Conservation (phyloP, 2,329 filamentous ascomycete species). For the Hymenoscyphus salicellus region DNA sequence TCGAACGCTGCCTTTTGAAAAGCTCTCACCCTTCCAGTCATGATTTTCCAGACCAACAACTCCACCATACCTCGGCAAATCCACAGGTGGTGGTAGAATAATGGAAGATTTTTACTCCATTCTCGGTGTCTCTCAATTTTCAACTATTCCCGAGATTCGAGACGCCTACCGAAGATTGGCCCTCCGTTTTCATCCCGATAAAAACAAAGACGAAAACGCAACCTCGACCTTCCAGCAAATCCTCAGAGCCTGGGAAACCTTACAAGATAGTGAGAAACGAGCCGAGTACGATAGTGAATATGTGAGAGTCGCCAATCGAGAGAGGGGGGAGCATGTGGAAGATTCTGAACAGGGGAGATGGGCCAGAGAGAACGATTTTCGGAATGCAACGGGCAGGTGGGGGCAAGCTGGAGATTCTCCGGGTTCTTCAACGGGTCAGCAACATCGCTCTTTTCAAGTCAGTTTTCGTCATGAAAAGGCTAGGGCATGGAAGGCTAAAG, state of each 20-base stretch:
- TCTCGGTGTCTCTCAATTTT: conserved; percentile 21
- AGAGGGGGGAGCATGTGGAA: conserved; percentile 8
- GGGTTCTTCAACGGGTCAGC: background rate
- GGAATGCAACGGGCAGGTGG: conserved; percentile 14
- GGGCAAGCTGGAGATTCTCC: background rate
- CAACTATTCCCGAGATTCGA: conserved; percentile 17
- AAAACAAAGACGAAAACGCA: conserved; percentile 18
- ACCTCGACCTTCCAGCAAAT: conserved; percentile 24
- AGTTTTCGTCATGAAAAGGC: conserved; percentile 3
- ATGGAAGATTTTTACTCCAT: conserved; percentile 26
- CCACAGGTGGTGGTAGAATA: background rate
- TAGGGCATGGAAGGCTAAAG: background rate
- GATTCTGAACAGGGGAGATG: background rate
- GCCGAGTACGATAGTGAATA: conserved; percentile 24
- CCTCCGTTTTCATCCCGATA: conserved; percentile 27
- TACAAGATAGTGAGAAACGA: conserved; percentile 20
- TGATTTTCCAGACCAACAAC: background rate
- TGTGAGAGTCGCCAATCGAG: conserved; percentile 12
- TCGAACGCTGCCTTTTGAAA: background rate
- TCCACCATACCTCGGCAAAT: background rate
- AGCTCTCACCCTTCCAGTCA: background rate
- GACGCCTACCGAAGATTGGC: conserved; percentile 25
- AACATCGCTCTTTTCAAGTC: background rate
- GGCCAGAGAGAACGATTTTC: conserved; percentile 15
- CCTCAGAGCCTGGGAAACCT: conserved; percentile 25